phyloP scores from a whole-genome alignment of 192 early-diverging fungal genomes.

The Entomortierella parvispora region DNA sequence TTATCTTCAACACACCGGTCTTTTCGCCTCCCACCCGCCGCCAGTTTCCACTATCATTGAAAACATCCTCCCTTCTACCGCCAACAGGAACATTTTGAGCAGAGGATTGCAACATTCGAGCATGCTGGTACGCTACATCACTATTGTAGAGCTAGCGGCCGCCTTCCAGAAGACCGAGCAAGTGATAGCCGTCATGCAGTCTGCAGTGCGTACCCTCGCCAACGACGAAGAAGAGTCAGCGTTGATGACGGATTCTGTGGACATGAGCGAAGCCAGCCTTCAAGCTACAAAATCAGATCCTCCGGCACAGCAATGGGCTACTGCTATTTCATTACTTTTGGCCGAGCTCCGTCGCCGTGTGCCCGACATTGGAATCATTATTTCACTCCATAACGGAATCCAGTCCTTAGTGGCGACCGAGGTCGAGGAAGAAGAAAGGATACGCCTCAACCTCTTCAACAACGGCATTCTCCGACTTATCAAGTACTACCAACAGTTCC shows the following conservation, averaged over 20 bases:
- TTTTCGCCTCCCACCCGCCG: slow-evolving; percentile 65
- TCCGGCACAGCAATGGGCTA: slow-evolving; percentile 30
- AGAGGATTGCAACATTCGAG: slow-evolving; percentile 75
- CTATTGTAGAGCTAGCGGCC: slow-evolving; percentile 63
- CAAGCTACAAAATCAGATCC: slow-evolving; percentile 11
- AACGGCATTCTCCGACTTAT: slow-evolving; percentile 68
- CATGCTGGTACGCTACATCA: slow-evolving; percentile 70
- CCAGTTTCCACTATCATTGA: slow-evolving; percentile 65
- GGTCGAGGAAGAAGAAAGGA: slow-evolving; percentile 53
- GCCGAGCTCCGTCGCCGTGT: slow-evolving; percentile 73
- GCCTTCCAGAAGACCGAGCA: slow-evolving; percentile 71
- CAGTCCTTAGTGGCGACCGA: slow-evolving; percentile 36
- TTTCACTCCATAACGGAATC: slow-evolving; percentile 57
- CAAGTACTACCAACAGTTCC: slow-evolving; percentile 71
- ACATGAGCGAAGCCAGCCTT: neutral
- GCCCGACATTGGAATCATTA: slow-evolving; percentile 77
- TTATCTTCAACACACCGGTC: slow-evolving; percentile 50
- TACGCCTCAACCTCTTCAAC: slow-evolving; percentile 53
- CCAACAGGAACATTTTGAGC: slow-evolving; percentile 61
- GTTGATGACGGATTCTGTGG: neutral
- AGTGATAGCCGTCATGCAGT: slow-evolving; percentile 49
- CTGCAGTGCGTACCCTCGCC: slow-evolving; percentile 23
- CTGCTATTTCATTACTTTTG: slow-evolving; percentile 40
- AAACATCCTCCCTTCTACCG: slow-evolving; percentile 72
- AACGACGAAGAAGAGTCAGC: slow-evolving; percentile 19